Evolutionary conservation across 306 rosid species (phyloP).

Genomic region (Gleditsia sinensis): DNA sequence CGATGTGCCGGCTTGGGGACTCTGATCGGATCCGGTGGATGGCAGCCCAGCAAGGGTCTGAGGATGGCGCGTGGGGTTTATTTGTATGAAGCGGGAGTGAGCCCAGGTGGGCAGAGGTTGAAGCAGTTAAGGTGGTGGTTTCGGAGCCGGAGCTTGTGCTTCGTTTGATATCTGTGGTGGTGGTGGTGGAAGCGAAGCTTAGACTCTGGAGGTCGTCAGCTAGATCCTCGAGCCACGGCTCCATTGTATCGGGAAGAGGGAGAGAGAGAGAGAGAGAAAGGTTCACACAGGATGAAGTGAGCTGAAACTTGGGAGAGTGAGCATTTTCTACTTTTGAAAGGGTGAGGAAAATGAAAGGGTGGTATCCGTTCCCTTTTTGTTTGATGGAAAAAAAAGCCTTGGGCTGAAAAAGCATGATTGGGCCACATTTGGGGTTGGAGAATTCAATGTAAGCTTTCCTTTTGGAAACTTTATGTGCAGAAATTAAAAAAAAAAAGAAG

Average conservation of each 20-base stretch:
- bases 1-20: conserved; percentile 49
- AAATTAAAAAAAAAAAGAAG: too few species aligned
- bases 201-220: conserved; percentile 79
- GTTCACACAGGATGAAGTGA: neutral
- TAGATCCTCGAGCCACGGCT: conserved; percentile 71
- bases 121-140: conserved; percentile 59
- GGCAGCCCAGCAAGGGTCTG: conserved; percentile 77
- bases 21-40: conserved; percentile 75
- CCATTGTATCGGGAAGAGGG: conserved; percentile 52
- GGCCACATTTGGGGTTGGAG: neutral
- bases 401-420: conserved; percentile 23
- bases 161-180: conserved; percentile 57
- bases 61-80: conserved; percentile 62
- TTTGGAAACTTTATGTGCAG: too few species aligned
- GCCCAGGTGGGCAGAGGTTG: conserved; percentile 53
- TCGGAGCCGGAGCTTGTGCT: conserved; percentile 80
- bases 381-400: neutral
- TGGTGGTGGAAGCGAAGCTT: conserved; percentile 65
- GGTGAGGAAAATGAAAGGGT: neutral
- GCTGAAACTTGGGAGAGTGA: conserved; percentile 1
- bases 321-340: neutral
- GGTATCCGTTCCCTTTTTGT: neutral
- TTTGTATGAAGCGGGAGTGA: conserved; percentile 18
- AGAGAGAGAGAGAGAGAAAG: neutral
- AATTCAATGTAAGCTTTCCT: too few species aligned